Conservation (phyloP, 2,329 filamentous ascomycete genomes). For the Colletotrichum sp. region DNA sequence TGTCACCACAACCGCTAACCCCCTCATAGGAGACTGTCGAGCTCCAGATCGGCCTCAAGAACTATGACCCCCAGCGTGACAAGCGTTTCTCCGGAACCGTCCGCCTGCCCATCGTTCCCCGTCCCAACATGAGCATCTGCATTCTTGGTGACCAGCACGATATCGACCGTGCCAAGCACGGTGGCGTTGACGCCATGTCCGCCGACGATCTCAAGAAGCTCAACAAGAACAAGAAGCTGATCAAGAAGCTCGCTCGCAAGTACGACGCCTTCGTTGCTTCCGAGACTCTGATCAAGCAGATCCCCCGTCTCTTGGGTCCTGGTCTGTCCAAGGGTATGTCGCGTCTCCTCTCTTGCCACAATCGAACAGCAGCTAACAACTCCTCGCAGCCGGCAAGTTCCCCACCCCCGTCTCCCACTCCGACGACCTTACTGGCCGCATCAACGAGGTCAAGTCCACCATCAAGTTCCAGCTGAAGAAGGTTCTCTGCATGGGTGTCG, state of each 20-base stretch:
- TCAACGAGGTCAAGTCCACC: slow-evolving; percentile 99
- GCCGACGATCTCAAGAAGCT: slow-evolving; percentile 99
- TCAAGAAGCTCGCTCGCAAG: slow-evolving; percentile 99
- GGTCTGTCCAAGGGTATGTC: slow-evolving; percentile 93
- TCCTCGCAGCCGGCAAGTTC: slow-evolving; percentile 89
- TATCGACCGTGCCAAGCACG: slow-evolving; percentile 99
- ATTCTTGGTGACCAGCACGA: slow-evolving; percentile 84
- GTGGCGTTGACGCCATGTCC: slow-evolving; percentile 97
- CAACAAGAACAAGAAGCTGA: slow-evolving; percentile 99
- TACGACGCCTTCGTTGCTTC: slow-evolving; percentile 99
- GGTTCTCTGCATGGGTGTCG: slow-evolving; percentile 99
- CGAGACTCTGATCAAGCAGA: slow-evolving; percentile 98
- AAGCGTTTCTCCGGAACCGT: slow-evolving; percentile 99
- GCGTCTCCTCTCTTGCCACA: not conserved
- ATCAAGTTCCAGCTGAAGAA: slow-evolving; percentile 99
- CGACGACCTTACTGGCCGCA: slow-evolving; percentile 93
- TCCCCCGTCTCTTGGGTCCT: slow-evolving; percentile 98
- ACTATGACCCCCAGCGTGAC: slow-evolving; percentile 99
- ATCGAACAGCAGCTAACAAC: slow-evolving; percentile 28
- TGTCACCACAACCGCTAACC: slow-evolving; percentile 49
- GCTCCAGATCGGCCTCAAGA: slow-evolving; percentile 93
- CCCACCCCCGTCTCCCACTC: slow-evolving; percentile 96
- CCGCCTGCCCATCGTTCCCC: slow-evolving; percentile 89
- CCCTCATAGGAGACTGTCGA: slow-evolving; percentile 72
- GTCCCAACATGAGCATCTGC: slow-evolving; percentile 89